Evolutionary conservation across 805 yeast species (phyloP), one percentile per base, ranked within the genome.

Genomic region (Candida tammaniensis): DNA sequence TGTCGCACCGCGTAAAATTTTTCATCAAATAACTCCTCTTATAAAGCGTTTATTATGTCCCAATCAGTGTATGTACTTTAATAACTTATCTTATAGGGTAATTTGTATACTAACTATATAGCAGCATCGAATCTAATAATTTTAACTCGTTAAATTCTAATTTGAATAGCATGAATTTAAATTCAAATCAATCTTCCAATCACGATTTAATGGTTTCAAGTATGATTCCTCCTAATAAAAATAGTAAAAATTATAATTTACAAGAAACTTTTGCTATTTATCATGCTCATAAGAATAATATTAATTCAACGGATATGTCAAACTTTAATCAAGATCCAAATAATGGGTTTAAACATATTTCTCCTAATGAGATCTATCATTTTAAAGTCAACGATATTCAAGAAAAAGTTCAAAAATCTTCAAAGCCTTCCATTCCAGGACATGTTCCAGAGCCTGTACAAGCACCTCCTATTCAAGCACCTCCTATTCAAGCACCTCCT

Each of bases 261-360:
- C 66, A 69, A 18, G 78, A 79, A 44, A 68, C 80, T 43, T 65
- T 79, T 39, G 59, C 68, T 15, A 69, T 78, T 9, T 79, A 80
- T 72, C 53, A 63, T 23, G 57, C 61, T 14, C 57, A 51, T 38
- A 50, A 55, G 37, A n/a, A 20, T 7, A 20, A 29, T n/a, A 26
- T 40, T 10, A 25, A 35, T 12, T 10, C 29, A 4, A 15, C 26
- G 5, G 26, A 34, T 17, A 15, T 27, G 15, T 8, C 17, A 18
- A 17, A 18, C 12, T 23, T 23, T 14, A 31, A 4, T 13, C 23
- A 16, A 23, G 16, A 17, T 16, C 10, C 10, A 5, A 17, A 19
- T 17, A 22, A 18, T 13, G 18, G 20, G 10, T 29, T 19, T 13
- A 29, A 29, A 13, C 5, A 18, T 20, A 4, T 12, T 7, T 7